These are phyloP conservation scores for Eucalyptus regnans DNA, from an alignment of 345 rosid species.

Conservation along the genomic window DNA sequence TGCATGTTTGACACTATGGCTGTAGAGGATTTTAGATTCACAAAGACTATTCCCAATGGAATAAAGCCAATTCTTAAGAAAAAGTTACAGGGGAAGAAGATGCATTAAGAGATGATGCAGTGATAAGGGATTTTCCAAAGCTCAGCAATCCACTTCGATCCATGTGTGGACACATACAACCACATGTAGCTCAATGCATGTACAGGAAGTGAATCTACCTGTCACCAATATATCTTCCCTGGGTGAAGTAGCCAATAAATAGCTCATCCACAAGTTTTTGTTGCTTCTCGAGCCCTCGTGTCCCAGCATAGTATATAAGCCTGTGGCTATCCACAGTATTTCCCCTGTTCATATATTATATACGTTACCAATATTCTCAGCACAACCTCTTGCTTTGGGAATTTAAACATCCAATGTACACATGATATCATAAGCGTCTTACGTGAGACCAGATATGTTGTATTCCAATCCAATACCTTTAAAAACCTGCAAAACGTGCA, in stretches of 20 bases:
- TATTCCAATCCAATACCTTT: slow-evolving; percentile 65
- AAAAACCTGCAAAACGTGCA: slow-evolving; percentile 42
- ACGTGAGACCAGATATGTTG: slow-evolving; percentile 78
- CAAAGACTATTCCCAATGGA: neutral
- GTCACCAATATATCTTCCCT: no score
- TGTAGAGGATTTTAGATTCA: neutral
- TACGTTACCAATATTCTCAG: neutral
- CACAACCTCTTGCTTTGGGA: neutral
- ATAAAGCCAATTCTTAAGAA: neutral
- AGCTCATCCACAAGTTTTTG: no score
- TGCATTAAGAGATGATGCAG: neutral
- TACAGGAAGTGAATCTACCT: no score
- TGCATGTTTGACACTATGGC: neutral
- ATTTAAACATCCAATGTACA: neutral
- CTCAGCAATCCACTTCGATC: neutral
- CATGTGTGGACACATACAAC: neutral
- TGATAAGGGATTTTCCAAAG: neutral
- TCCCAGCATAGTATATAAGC: no score
- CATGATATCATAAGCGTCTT: slow-evolving; percentile 5
- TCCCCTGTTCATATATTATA: no score
- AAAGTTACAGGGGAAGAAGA: neutral
- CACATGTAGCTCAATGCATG: neutral
- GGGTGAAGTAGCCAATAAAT: no score
- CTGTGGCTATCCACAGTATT: no score
- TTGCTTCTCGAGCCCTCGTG: no score